Base-by-base conservation (phyloP, 495 filamentous ascomycete genomes). In the Daldinia loculata region DNA sequence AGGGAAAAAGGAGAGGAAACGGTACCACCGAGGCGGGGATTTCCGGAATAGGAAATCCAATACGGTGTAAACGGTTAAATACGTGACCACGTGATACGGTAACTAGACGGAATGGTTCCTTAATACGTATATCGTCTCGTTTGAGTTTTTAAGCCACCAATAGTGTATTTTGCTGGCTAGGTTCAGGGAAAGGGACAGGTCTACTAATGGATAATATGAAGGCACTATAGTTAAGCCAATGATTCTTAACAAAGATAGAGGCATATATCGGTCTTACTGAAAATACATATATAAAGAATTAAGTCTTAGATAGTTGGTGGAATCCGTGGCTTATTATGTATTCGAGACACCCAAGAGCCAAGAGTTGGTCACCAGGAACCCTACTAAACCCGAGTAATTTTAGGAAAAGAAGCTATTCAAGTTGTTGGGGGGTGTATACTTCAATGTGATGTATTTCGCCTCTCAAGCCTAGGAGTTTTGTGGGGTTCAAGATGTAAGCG, bases 31-130 rank as follows among this genome's bases (percentile, higher is more conserved):
- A 36, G 17, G 59, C 26, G 63, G 69, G 69, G 53, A 56, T 71
- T 71, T 53, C 69, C 63, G 26, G 53, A 71, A 58, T 63, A 63
- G 69, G 69, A 61, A 66, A 71, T 66, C 56, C 56, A 70, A 70
- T 38, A 65, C 67, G 50, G 67, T 56, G 1, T 24, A 65, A 50
- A 56, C 61, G 27, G 50, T 53, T 30, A 29, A 22, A 27, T 11
- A 14, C 30, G 24, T n/a, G 6, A 53, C 26, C 14, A 6, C 17
- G 26, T 3, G 27, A 53, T 53, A 69, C 66, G 60, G 55, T 59
- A 9, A 12, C 7, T 27, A 39, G n/a, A 69, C 52, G 66, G 59
- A 22, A 52, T 14, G 17, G 7, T 51, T 27, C 19, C 22, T 15
- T 48, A 12, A 29, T 32, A n/a, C n/a, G n/a, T n/a, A 32, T 11